Evolutionary conservation across 1,139 yeast genomes (phyloP), one percentile per base, ranked within the genome.

Genomic region (Saccharomyces hybrid): DNA sequence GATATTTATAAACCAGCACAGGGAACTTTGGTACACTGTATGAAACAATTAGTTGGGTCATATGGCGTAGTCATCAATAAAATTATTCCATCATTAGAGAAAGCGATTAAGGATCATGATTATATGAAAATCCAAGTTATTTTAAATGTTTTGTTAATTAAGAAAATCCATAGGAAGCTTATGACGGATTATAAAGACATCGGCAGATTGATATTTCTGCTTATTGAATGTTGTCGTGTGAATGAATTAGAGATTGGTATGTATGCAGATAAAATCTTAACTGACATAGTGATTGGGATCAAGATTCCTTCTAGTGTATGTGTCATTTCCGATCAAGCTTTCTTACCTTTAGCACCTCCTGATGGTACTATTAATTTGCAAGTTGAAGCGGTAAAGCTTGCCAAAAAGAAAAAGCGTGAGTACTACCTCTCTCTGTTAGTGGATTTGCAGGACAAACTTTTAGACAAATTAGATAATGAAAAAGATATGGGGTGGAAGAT

Each of bases 1-100:
- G 84, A 83, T 13, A 81, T 88, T 27, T 78, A 91, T 1, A 75
- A 79, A 11, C 81, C 85, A 27, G 96, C 97, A 0, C 91, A 87
- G 56, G 71, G 80, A 0, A 79, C 88, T 1, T 71, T 93, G 55
- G 78, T 83, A 4, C 85, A 86, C 47, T 82, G 89, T 1, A 80
- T 88, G 78, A 85, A 83, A 62, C 82, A 89, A 54, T 73, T 93
- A 9, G 77, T 83, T 59, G 90, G 93, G 1, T 83, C 95, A 0
- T 84, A 85, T 56, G 71, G 75, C 47, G 72, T 78, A 8, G 75
- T 84, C 8, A 71, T 84, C 51, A 79, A 67, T 55, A 70, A 65
- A 26, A 59, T 61, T 58, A 67, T 64, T 59, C 76, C 76, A 29
- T 75, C 77, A 16, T 71, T 86, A 52, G 70, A 76, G 8, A 69